These are phyloP conservation scores for Irineochytrium annulatum DNA, from an alignment of 192 early-diverging fungal genomes.

Conservation along the genomic window DNA sequence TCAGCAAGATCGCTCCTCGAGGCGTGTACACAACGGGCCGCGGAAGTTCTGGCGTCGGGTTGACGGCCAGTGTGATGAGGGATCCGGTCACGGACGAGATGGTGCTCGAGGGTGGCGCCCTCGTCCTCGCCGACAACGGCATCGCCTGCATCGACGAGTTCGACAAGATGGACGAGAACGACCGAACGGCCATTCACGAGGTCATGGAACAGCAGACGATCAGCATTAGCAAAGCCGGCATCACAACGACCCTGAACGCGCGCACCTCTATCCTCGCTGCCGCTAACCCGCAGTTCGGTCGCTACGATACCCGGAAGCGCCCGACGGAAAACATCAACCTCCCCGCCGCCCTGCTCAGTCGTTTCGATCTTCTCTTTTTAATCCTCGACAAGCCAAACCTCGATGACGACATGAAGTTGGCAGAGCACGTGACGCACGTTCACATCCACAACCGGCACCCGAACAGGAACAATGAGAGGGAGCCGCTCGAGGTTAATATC, in stretches of 20 bases:
- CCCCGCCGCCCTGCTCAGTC: constrained; percentile 86
- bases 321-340: constrained; percentile 96
- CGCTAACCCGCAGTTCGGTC: constrained; percentile 94
- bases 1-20: constrained; percentile 89
- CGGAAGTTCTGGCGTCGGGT: constrained; percentile 91
- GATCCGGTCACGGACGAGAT: constrained; percentile 93
- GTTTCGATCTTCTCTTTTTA: constrained; percentile 91
- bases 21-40: constrained; percentile 96
- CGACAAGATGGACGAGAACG: constrained; percentile 98
- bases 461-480: constrained; percentile 50
- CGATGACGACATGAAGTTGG: constrained; percentile 75
- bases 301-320: constrained; percentile 76
- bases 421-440: constrained; percentile 88
- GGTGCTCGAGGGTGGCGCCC: constrained; percentile 94
- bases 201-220: constrained; percentile 99
- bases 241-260: constrained; percentile 95
- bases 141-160: constrained; percentile 99
- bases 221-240: constrained; percentile 95
- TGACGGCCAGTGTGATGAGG: constrained; percentile 91
- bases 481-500: constrained; percentile 66
- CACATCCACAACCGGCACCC: constrained; percentile 82
- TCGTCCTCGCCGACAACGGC: constrained; percentile 96
- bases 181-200: constrained; percentile 97
- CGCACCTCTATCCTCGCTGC: constrained; percentile 92
- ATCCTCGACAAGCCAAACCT: constrained; percentile 80